Evolutionary conservation across 1,139 yeast species (phyloP).

Genomic region (Zygoascus hellenicus): DNA sequence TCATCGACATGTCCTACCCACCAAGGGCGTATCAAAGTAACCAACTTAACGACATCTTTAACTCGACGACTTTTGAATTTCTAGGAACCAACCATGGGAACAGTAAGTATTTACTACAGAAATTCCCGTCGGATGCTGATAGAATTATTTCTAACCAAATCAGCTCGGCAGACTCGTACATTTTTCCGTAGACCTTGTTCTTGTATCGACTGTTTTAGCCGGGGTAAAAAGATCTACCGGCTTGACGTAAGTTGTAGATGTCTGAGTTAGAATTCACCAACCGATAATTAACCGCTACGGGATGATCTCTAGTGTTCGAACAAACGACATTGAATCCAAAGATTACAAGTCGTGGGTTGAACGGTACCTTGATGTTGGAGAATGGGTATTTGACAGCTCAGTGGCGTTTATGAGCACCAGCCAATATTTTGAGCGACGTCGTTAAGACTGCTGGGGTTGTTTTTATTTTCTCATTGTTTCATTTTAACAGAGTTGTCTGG

Average conservation of each 20-base stretch:
- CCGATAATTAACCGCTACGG: background rate
- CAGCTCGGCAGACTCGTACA: conserved; percentile 44
- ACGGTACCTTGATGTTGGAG: conserved; percentile 81
- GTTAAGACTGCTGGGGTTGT: conserved; percentile 4
- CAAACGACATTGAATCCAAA: conserved; percentile 36
- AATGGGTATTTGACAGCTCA: conserved; percentile 66
- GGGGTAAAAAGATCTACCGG: conserved; percentile 90
- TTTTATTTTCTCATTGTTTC: too few species aligned
- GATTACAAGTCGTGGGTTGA: conserved; percentile 54
- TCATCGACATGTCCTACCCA: background rate
- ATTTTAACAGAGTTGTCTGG: background rate
- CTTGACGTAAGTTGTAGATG: conserved; percentile 42
- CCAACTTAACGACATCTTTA: background rate
- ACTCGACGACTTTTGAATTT: background rate
- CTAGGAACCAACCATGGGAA: conserved; percentile 13
- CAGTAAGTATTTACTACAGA: conserved; percentile 11
- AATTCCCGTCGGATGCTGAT: background rate
- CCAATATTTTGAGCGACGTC: conserved; percentile 57
- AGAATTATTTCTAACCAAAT: background rate
- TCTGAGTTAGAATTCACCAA: background rate
- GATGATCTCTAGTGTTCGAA: conserved; percentile 26
- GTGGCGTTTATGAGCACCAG: conserved; percentile 70
- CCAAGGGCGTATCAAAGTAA: background rate
- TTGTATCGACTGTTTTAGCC: conserved; percentile 78
- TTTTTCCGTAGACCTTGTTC: conserved; percentile 62